These are phyloP conservation scores for Thinopyrum elongatum DNA, from an alignment of 176 grass and related monocot species.

Conservation along the genomic window DNA sequence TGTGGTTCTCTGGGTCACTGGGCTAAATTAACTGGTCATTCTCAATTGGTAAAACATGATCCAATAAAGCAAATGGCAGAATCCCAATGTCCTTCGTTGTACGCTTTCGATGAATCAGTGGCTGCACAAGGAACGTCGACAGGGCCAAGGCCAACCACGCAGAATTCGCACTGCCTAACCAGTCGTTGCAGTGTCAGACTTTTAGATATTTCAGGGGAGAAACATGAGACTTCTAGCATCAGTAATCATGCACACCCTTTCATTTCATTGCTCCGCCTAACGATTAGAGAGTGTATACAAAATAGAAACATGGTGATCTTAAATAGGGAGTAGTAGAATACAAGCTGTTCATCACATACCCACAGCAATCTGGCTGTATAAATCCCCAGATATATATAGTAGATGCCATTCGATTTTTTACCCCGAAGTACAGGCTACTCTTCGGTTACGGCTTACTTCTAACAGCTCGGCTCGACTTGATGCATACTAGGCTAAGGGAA, in stretches of 20 bases:
- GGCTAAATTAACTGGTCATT: not conserved
- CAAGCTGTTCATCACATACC: conserved; percentile 37
- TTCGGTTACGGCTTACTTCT: conserved; percentile 37
- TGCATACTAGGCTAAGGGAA: conserved; percentile 39
- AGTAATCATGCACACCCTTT: not conserved
- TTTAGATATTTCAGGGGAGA: too few relatives aligned
- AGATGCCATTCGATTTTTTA: too few relatives aligned
- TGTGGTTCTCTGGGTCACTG: conserved; percentile 22
- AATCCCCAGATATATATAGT: conserved; percentile 33
- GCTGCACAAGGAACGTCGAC: not conserved
- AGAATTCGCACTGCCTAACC: not conserved
- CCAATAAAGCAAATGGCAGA: not conserved
- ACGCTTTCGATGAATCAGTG: not conserved
- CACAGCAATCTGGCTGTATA: conserved; percentile 35
- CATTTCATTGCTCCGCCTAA: conserved; percentile 35
- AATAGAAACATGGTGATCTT: conserved; percentile 38
- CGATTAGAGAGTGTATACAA: conserved; percentile 30
- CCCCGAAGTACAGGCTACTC: conserved; percentile 24
- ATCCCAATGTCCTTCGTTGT: not conserved
- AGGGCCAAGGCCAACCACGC: not conserved
- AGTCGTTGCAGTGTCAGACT: not conserved
- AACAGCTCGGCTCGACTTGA: conserved; percentile 34
- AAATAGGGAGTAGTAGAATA: conserved; percentile 32
- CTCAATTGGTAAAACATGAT: not conserved
- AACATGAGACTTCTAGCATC: not conserved